phyloP scores from a whole-genome alignment of 2,329 filamentous ascomycete species.

The Pestalotiopsis sp. region DNA sequence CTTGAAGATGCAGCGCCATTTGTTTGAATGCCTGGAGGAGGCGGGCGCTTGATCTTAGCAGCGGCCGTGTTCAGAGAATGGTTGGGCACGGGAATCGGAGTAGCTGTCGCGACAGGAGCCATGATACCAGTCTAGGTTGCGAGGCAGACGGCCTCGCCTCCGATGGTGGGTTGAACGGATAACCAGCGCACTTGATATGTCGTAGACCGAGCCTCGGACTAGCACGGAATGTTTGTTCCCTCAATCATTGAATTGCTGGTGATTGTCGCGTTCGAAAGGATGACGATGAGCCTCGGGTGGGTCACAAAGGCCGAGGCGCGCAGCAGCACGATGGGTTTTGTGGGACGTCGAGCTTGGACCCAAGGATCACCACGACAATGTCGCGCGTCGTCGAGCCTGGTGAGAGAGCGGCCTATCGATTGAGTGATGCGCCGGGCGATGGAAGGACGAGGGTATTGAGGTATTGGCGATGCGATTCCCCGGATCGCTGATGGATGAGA shows the following conservation, averaged over 20 bases:
- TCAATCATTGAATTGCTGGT: background rate
- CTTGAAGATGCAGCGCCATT: conserved; percentile 60
- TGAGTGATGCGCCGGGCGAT: background rate
- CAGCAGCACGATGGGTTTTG: background rate
- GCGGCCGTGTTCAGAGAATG: conserved; percentile 39
- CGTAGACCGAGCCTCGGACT: background rate
- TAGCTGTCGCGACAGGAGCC: conserved; percentile 55
- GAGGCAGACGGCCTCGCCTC: background rate
- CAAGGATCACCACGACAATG: background rate
- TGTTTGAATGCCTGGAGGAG: conserved; percentile 64
- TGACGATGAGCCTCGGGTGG: background rate
- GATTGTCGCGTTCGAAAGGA: background rate
- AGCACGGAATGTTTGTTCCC: background rate
- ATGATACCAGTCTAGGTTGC: conserved; percentile 34
- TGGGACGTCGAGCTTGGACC: background rate
- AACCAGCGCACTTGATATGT: background rate
- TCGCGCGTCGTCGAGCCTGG: background rate
- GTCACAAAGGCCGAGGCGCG: background rate
- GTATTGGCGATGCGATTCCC: background rate
- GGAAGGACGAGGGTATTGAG: background rate
- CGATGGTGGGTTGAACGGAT: background rate
- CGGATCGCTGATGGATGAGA: background rate
- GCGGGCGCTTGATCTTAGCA: conserved; percentile 68
- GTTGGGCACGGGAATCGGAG: conserved; percentile 19
- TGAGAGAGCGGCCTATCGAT: background rate